Base-by-base conservation (phyloP, 208 protist genomes). In the Leishmania tarentolae region DNA sequence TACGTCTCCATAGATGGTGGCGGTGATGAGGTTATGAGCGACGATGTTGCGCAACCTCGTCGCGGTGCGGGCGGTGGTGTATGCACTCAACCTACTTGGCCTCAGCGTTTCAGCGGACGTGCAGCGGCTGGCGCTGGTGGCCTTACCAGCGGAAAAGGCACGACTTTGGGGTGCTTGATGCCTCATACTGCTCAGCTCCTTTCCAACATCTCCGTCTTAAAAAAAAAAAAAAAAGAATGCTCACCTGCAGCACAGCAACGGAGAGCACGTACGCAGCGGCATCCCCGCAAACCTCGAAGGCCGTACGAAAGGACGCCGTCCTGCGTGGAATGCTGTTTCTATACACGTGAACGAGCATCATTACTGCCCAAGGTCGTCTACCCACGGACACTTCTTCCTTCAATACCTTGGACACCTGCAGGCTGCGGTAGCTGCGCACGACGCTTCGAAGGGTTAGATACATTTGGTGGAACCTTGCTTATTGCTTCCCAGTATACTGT, bases 11-110 rank as follows among this genome's bases (percentile, higher is more conserved):
- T 35, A 76, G n/a, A 77, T 92, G 28, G 11, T n/a, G 56, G 56
- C 7, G 56, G 56, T 61, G 52, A 81, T 91, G 47, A 86, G 82
- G 71, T 80, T 82, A 59, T 92, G 91, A 87, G 77, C 83, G 52
- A 76, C 72, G 47, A 78, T 87, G 82, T 75, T 92, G 52, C 88
- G 83, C 71, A 92, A 88, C 69, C 9, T 94, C 17, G 86, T 81
- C 0, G 85, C 83, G 46, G 80, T 82, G 53, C 87, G 92, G 68
- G 73, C 74, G 3, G 59, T 68, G 0, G 80, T 78, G 31, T 72
- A 78, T 21, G 63, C 81, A 31, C 84, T 82, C 7, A 53, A 70
- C 37, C 84, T 92, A 73, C 42, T 91, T 21, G 59, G 78, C 11
- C 56, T 84, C 21, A 86, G 88, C 28, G 81, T 86, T n/a, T 87